Conservation (phyloP, 805 yeast species). For the Saccharomyces paradoxus region DNA sequence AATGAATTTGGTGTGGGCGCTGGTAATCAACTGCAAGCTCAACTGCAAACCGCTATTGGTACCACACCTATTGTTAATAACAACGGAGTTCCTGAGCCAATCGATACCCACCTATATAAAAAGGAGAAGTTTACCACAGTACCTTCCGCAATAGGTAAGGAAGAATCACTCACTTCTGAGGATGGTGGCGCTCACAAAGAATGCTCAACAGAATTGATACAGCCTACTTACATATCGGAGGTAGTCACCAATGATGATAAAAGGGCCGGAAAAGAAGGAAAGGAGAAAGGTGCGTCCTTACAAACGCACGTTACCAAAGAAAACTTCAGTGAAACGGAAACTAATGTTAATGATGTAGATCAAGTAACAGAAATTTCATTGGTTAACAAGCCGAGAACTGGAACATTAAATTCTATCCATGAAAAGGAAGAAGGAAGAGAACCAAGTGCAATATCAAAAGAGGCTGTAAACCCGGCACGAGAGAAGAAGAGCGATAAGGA, state of each 20-base stretch:
- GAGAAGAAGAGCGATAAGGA: neutral
- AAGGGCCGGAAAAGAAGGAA: neutral
- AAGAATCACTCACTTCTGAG: neutral
- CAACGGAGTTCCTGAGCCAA: neutral
- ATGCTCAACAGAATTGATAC: neutral
- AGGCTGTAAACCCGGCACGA: neutral
- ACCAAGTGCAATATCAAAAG: neutral
- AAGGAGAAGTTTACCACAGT: neutral
- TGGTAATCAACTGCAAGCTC: constrained; percentile 24
- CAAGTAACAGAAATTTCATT: neutral
- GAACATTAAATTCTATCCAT: neutral
- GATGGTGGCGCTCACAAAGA: neutral
- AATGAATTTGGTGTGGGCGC: constrained; percentile 17
- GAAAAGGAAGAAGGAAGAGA: neutral
- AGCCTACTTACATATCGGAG: neutral
- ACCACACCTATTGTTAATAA: neutral
- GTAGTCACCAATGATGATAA: neutral
- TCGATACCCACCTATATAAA: neutral
- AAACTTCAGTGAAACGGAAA: neutral
- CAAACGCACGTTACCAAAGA: neutral
- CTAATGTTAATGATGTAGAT: neutral
- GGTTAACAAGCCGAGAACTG: neutral
- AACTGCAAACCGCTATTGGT: constrained; percentile 1
- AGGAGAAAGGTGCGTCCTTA: neutral
- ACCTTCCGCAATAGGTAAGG: neutral